Base-by-base conservation (phyloP, 2,329 filamentous ascomycete species). In the Ophiosphaerella herpotricha region DNA sequence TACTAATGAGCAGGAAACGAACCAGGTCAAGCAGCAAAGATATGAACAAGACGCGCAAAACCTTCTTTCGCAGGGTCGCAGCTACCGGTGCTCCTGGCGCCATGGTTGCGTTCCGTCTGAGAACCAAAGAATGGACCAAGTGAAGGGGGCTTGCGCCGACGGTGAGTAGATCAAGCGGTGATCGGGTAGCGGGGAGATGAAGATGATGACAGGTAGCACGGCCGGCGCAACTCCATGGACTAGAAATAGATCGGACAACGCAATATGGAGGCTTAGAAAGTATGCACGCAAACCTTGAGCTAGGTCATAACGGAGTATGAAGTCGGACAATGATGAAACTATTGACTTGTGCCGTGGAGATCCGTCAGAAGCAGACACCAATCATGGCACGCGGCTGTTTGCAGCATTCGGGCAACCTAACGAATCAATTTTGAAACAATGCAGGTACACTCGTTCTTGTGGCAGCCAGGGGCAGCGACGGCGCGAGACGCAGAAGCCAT, bases 1-100 rank as follows among this genome's bases (percentile, higher is more conserved):
- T 23, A 47, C 52, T 38, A 50, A 42, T 72, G 37, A 21, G 42
- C 41, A 29, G 43, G 58, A 58, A 61, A 68, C 83, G 59, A 82
- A 97, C 93, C 75, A 97, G 76, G 74, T 97, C 93, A 11, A 97
- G 81, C 13, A 97, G 81, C 35, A 97, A 80, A 46, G 93, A 97
- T 55, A 94, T 81, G 74, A 96, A 92, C 56, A 97, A 84, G 63
- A 97, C 91, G 66, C 82, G 87, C 55, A 97, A 80, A 58, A 97
- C 91, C 77, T 82, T 87, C 77, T 90, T 96, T 55, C 92, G 85
- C 72, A 80, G 73, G 46, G 75, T 67, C 46, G 74, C 67, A 36
- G 76, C 64, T 37, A 79, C 70, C 9, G 73, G 67, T 49, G 71
- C 64, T 43, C 73, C 57, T 39, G 56, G 46, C 36, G 49, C 54